Evolutionary conservation across 352 stramenopile genomes (phyloP).

Genomic region (Globisporangium takayamanum): DNA sequence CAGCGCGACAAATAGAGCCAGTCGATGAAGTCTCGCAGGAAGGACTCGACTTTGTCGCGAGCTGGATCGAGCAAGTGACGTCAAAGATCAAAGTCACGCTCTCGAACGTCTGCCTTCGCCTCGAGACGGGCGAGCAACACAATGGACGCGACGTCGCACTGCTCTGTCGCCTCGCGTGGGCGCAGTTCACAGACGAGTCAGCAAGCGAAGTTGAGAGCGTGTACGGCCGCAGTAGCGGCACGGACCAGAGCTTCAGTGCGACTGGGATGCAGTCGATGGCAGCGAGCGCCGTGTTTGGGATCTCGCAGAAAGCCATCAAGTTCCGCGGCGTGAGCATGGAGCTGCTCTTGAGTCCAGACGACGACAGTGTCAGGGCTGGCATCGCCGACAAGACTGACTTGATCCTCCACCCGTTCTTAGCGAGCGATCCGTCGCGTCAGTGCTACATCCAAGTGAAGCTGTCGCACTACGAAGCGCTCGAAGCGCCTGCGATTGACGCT

Average conservation of each 20-base stretch:
- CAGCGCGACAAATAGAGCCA: constrained; percentile 22
- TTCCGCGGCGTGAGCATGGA: constrained; percentile 81
- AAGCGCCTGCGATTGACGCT: constrained; percentile 63
- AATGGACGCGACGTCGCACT: constrained; percentile 62
- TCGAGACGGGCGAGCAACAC: constrained; percentile 62
- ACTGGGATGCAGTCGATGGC: constrained; percentile 67
- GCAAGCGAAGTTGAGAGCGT: constrained; percentile 67
- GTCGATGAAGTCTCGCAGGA: constrained; percentile 81
- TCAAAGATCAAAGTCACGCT: constrained; percentile 88
- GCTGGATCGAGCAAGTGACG: constrained; percentile 87
- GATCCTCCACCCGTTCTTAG: constrained; percentile 58
- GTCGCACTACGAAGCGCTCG: constrained; percentile 68
- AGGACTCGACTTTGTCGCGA: constrained; percentile 86
- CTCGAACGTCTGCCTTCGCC: constrained; percentile 75
- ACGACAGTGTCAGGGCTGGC: constrained; percentile 23
- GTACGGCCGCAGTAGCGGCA: constrained; percentile 41
- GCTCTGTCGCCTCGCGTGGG: constrained; percentile 71
- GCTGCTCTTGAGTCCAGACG: constrained; percentile 57
- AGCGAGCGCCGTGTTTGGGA: constrained; percentile 71
- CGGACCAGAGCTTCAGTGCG: constrained; percentile 25
- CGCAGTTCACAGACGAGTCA: constrained; percentile 81
- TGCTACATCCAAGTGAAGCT: constrained; percentile 83
- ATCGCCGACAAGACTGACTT: constrained; percentile 29
- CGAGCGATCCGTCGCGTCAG: constrained; percentile 53
- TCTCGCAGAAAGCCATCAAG: constrained; percentile 82